Conservation (phyloP, 2,329 filamentous ascomycete species). For the Alternaria sp. region DNA sequence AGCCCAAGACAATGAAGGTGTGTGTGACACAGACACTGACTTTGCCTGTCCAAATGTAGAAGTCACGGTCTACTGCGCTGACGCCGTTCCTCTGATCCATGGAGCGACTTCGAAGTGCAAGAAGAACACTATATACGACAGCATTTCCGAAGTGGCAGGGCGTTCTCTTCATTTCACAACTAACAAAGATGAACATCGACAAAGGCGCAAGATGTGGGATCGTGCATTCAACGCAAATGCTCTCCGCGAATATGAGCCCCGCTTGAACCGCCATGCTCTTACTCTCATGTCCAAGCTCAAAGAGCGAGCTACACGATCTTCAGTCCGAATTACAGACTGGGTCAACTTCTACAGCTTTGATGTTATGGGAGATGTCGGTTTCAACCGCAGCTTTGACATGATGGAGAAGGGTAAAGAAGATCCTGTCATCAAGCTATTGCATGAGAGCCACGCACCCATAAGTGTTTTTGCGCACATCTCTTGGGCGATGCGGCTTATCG, state of each 20-base stretch:
- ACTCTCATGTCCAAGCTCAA: slow-evolving; percentile 34
- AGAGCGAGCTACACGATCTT: slow-evolving; percentile 21
- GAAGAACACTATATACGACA: slow-evolving; percentile 40
- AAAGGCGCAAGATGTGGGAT: slow-evolving; percentile 43
- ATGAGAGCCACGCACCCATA: slow-evolving; percentile 30
- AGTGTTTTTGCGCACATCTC: slow-evolving; percentile 29
- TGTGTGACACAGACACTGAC: not conserved
- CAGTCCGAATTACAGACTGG: slow-evolving; percentile 41
- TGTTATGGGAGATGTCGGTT: slow-evolving; percentile 57
- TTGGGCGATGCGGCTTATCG: slow-evolving; percentile 28
- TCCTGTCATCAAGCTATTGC: slow-evolving; percentile 33
- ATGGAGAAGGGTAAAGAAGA: slow-evolving; percentile 38
- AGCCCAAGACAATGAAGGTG: not conserved
- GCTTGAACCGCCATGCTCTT: slow-evolving; percentile 39
- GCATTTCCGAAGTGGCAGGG: slow-evolving; percentile 21
- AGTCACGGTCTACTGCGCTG: slow-evolving; percentile 36
- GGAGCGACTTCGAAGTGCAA: slow-evolving; percentile 37
- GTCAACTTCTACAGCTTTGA: slow-evolving; percentile 55
- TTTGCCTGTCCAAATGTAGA: slow-evolving; percentile 15
- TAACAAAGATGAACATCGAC: slow-evolving; percentile 38
- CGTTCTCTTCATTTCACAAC: slow-evolving; percentile 37
- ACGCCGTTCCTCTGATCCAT: slow-evolving; percentile 39
- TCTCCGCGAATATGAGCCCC: slow-evolving; percentile 45
- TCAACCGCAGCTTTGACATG: slow-evolving; percentile 52
- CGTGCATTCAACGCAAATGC: slow-evolving; percentile 42